These are phyloP conservation scores for Mucor piriformis DNA, from an alignment of 371 early-diverging fungal genomes.

Conservation along the genomic window DNA sequence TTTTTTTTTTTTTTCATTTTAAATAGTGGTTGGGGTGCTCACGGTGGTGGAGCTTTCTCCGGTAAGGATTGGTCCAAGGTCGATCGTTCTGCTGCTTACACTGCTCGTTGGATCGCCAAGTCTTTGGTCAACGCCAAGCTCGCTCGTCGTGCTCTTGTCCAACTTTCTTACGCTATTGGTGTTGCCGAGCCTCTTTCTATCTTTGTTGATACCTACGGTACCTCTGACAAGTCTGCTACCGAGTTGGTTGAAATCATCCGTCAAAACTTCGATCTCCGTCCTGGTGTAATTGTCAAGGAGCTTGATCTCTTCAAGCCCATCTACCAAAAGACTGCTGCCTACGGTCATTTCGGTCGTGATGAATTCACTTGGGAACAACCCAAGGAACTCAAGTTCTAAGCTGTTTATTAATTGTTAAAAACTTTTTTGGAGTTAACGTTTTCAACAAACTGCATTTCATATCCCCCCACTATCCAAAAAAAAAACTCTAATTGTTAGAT, in stretches of 20 bases:
- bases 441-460: conserved; percentile 51
- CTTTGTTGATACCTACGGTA: conserved; percentile 98
- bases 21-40: conserved; percentile 97
- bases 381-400: conserved; percentile 83
- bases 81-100: conserved; percentile 99
- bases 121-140: conserved; percentile 93
- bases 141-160: conserved; percentile 94
- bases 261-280: conserved; percentile 98
- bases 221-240: conserved; percentile 84
- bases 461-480: conserved; percentile 4
- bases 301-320: conserved; percentile 97
- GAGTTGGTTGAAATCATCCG: conserved; percentile 94
- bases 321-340: conserved; percentile 96
- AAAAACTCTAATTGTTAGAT: conserved; percentile 27
- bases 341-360: conserved; percentile 98
- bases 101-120: conserved; percentile 99
- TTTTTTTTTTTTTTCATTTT: conserved; percentile 9
- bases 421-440: conserved; percentile 26
- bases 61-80: conserved; percentile 99
- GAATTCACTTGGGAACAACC: conserved; percentile 98
- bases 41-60: conserved; percentile 99
- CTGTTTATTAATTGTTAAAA: conserved; percentile 4
- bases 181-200: conserved; percentile 98
- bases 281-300: conserved; percentile 97
- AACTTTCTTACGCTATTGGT: conserved; percentile 99